Percentiles rank a stretch among this genome's conserved stretches.
Evolutionary conservation across 2,329 filamentous ascomycete genomes (phyloP).

Genomic region (Fusarium phyllophilum): DNA sequence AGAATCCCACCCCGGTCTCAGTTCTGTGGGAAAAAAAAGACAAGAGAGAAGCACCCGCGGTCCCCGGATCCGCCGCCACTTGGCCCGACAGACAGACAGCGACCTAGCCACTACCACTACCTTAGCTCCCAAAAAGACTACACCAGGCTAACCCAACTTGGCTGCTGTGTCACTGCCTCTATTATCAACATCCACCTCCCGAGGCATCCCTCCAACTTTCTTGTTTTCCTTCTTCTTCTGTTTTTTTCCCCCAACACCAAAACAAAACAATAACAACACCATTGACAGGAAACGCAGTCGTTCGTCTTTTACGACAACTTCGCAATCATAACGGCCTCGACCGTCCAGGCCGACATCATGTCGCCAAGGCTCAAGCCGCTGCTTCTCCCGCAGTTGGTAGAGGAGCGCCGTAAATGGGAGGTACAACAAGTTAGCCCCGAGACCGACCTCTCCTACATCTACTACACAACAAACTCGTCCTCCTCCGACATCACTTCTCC

Average conservation of each 20-base stretch:
- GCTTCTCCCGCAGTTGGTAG: slow-evolving; percentile 63
- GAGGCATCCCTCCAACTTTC: slow-evolving; percentile 39
- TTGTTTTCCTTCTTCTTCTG: slow-evolving; percentile 19
- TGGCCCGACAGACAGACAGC: slow-evolving; percentile 23
- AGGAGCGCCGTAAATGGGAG: slow-evolving; percentile 57
- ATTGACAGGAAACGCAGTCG: slow-evolving; percentile 13
- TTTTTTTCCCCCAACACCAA: slow-evolving; percentile 23
- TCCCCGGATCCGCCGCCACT: slow-evolving; percentile 41
- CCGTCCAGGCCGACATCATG: slow-evolving; percentile 51
- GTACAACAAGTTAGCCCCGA: slow-evolving; percentile 49
- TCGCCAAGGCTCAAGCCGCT: slow-evolving; percentile 63
- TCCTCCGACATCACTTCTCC: slow-evolving; percentile 76
- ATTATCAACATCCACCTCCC: slow-evolving; percentile 36
- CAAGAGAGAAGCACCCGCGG: slow-evolving; percentile 7
- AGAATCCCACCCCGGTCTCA: slow-evolving; percentile 27
- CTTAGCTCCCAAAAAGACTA: not conserved
- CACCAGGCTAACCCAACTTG: slow-evolving; percentile 20
- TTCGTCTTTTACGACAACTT: slow-evolving; percentile 27
- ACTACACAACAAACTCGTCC: slow-evolving; percentile 63
- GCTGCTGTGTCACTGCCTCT: slow-evolving; percentile 35
- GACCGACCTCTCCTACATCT: slow-evolving; percentile 52
- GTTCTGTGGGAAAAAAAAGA: slow-evolving; percentile 6
- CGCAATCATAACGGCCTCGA: slow-evolving; percentile 36
- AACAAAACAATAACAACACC: not conserved
- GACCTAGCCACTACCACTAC: not conserved